Evolutionary conservation across 164 flowering plant species (phyloP).

Genomic region (Buxus sempervirens): DNA sequence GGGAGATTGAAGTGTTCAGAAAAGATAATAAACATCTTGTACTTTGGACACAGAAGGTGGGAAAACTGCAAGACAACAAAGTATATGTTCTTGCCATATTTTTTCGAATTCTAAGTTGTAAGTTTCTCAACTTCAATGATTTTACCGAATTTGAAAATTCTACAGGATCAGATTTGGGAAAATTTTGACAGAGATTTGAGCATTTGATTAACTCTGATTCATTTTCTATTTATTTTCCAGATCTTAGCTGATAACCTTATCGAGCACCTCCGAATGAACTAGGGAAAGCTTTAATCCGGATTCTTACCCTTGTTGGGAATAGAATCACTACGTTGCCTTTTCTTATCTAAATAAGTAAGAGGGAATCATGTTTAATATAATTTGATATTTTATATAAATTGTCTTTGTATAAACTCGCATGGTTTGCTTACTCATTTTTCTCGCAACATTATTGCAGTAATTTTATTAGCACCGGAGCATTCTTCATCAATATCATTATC

Average conservation of each 20-base stretch:
- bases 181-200: neutral
- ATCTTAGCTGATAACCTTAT: slow-evolving; percentile 69
- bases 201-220: slow-evolving; percentile 12
- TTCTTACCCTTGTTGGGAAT: slow-evolving; percentile 74
- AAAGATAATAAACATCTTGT: too few species aligned
- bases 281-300: slow-evolving; percentile 85
- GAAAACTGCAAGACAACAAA: too few species aligned
- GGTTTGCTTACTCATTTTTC: neutral
- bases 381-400: slow-evolving; percentile 5
- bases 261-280: slow-evolving; percentile 66
- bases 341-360: slow-evolving; percentile 27
- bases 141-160: neutral
- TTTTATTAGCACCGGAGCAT: too few species aligned
- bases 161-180: neutral
- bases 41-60: too few species aligned
- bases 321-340: slow-evolving; percentile 60
- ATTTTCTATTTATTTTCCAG: slow-evolving; percentile 36
- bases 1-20: too few species aligned
- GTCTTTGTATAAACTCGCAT: neutral
- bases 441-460: neutral
- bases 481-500: too few species aligned
- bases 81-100: too few species aligned
- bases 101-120: neutral
- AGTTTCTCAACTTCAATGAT: neutral
- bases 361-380: slow-evolving; percentile 7